phyloP scores from a whole-genome alignment of 495 filamentous ascomycete species.

The Platismatia glauca region DNA sequence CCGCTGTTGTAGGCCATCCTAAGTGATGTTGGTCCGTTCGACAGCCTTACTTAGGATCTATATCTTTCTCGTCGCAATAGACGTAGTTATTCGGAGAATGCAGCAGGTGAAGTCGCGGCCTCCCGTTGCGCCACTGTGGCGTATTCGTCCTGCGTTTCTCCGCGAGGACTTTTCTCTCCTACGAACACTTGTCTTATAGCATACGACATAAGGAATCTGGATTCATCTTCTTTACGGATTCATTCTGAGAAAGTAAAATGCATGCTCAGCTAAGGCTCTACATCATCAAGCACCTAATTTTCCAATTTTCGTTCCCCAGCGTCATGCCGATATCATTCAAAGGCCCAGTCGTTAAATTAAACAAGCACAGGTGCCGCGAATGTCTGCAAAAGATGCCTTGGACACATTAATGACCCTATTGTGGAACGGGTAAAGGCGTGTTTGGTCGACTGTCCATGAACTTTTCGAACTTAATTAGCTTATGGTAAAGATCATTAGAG shows the following conservation, averaged over 20 bases:
- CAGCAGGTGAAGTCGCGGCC: background rate
- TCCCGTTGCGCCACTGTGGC: background rate
- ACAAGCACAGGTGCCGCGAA: background rate
- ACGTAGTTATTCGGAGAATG: background rate
- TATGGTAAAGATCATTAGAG: background rate
- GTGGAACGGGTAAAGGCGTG: slow-evolving; percentile 8
- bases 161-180: background rate
- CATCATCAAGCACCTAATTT: background rate
- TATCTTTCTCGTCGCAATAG: background rate
- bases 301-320: background rate
- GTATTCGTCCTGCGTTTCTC: background rate
- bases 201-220: background rate
- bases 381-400: background rate
- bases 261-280: background rate
- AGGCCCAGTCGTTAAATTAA: background rate
- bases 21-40: no score
- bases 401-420: background rate
- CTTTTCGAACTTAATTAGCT: slow-evolving; percentile 1
- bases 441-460: slow-evolving; percentile 19
- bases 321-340: background rate
- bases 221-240: background rate
- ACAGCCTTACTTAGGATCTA: background rate
- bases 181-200: background rate
- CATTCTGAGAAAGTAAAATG: background rate
- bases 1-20: slow-evolving; percentile 87